phyloP scores from a whole-genome alignment of 495 filamentous ascomycete genomes.

The Trichocladium antarcticum region DNA sequence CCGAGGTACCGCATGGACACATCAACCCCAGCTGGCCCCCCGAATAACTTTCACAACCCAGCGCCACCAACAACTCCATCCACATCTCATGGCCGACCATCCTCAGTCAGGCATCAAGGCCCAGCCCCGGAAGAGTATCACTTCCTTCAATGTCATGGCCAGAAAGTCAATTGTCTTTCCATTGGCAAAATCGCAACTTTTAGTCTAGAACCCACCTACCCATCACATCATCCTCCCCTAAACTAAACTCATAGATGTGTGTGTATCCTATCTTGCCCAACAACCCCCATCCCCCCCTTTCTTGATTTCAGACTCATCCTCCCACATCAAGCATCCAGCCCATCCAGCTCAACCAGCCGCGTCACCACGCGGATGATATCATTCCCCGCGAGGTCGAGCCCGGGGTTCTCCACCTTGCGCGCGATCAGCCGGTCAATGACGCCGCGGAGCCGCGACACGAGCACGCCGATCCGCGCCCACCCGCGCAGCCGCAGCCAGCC shows the following conservation, averaged over 20 bases:
- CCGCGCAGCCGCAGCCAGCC: conserved; percentile 84
- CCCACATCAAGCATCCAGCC: conserved; percentile 49
- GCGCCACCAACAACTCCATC: too few relatives aligned
- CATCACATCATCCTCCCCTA: conserved; percentile 15
- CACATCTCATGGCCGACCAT: too few relatives aligned
- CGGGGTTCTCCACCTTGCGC: conserved; percentile 65
- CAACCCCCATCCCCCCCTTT: neutral
- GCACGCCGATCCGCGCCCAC: conserved; percentile 88
- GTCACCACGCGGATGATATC: conserved; percentile 68
- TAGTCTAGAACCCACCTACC: neutral
- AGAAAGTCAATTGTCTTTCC: too few relatives aligned
- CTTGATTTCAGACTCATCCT: neutral
- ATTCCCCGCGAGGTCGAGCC: conserved; percentile 42
- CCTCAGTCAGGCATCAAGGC: too few relatives aligned
- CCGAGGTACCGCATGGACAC: too few relatives aligned
- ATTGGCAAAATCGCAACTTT: neutral
- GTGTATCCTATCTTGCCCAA: too few relatives aligned
- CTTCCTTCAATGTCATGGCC: too few relatives aligned
- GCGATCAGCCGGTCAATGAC: conserved; percentile 80
- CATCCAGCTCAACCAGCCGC: conserved; percentile 75
- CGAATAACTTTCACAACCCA: too few relatives aligned
- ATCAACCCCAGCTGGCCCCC: too few relatives aligned
- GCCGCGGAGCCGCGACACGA: conserved; percentile 69
- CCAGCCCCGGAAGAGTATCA: too few relatives aligned
- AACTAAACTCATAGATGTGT: neutral